These are phyloP conservation scores for Aspergillus sp. DNA, from an alignment of 2,329 filamentous ascomycete genomes.

Conservation along the genomic window DNA sequence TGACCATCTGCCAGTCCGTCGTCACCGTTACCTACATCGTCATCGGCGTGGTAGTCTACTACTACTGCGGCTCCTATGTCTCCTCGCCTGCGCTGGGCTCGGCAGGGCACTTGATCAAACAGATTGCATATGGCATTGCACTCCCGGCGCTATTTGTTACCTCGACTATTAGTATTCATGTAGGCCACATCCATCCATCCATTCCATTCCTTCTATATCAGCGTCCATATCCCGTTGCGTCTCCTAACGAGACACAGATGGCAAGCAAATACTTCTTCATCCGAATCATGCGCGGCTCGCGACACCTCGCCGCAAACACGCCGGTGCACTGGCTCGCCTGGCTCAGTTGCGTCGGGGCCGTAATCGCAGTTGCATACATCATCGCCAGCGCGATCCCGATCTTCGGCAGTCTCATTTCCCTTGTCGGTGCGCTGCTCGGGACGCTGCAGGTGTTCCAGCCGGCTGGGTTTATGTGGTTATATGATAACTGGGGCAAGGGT, in stretches of 20 bases:
- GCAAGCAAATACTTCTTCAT: constrained; percentile 24
- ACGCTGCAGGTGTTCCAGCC: constrained; percentile 13
- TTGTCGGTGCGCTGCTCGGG: constrained; percentile 25
- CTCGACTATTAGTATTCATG: constrained; percentile 21
- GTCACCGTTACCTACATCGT: constrained; percentile 38
- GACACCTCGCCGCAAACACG: constrained; percentile 18
- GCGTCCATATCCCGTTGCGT: too few species aligned
- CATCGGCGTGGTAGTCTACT: constrained; percentile 46
- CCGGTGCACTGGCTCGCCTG: constrained; percentile 23
- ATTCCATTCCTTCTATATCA: too few species aligned
- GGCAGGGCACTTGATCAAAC: constrained; percentile 45
- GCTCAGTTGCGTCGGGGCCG: constrained; percentile 22
- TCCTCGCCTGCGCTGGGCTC: constrained; percentile 50
- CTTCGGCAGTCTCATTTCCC: constrained; percentile 23
- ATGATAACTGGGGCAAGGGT: constrained; percentile 38
- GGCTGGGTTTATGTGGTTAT: constrained; percentile 22
- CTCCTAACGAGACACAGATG: too few species aligned
- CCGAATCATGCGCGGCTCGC: constrained; percentile 22
- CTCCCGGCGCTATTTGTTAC: constrained; percentile 32
- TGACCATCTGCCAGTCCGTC: constrained; percentile 34
- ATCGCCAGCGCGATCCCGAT: constrained; percentile 28
- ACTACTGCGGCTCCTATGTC: constrained; percentile 48
- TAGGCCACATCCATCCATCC: constrained; percentile 19
- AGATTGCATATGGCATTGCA: constrained; percentile 44
- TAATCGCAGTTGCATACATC: constrained; percentile 22